phyloP scores from a whole-genome alignment of 441 rosid species.

The Adansonia rubrostipa region DNA sequence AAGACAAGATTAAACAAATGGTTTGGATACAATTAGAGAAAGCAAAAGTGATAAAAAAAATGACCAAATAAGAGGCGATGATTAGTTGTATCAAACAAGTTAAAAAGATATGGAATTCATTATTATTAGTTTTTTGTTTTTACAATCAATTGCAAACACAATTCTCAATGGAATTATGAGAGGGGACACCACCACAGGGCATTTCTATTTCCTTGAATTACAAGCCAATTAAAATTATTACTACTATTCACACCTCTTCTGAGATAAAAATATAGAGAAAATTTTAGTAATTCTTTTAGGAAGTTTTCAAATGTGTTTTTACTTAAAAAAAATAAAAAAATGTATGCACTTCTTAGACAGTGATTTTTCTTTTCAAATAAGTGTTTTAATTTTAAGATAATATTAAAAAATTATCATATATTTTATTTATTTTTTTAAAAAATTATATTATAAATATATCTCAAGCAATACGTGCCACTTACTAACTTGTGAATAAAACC shows the following conservation, averaged over 20 bases:
- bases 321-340: too few species aligned
- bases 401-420: too few species aligned
- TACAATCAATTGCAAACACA: not conserved
- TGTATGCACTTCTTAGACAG: too few species aligned
- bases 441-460: too few species aligned
- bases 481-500: too few species aligned
- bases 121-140: not conserved
- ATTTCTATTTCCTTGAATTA: constrained; percentile 10
- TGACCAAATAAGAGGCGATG: not conserved
- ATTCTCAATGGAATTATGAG: not conserved
- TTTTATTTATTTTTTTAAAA: too few species aligned
- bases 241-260: not conserved
- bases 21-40: not conserved
- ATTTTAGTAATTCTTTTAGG: too few species aligned
- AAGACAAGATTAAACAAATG: not conserved
- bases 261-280: too few species aligned
- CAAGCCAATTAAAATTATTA: constrained; percentile 1
- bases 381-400: too few species aligned
- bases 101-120: not conserved
- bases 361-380: too few species aligned
- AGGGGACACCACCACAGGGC: not conserved
- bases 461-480: too few species aligned
- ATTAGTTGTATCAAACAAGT: not conserved
- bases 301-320: too few species aligned
- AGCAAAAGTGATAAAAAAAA: not conserved